Conservation (phyloP, 2,329 filamentous ascomycete genomes). For the Beauveria rudraprayagi region DNA sequence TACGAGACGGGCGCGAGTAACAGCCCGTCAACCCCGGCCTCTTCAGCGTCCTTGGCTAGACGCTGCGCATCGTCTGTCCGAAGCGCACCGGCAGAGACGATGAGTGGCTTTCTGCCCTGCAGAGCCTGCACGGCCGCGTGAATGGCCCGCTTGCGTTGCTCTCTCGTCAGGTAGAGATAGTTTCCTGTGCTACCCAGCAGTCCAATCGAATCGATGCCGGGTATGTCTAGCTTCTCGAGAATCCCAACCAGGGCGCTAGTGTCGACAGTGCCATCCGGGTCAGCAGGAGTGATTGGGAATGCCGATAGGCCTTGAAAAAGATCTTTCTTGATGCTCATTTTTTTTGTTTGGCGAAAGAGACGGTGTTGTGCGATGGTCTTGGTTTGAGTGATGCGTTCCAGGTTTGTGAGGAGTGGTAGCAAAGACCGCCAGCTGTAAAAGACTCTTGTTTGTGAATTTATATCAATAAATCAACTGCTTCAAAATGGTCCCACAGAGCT, state of each 20-base stretch:
- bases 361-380: background rate
- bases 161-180: background rate
- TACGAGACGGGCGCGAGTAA: background rate
- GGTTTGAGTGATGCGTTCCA: background rate
- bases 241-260: background rate
- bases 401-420: background rate
- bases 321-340: conserved; percentile 2
- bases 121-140: background rate
- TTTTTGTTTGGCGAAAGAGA: background rate
- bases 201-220: background rate
- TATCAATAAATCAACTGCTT: background rate
- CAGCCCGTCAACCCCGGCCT: background rate
- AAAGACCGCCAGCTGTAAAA: background rate
- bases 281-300: background rate
- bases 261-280: background rate
- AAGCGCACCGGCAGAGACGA: background rate
- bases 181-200: background rate
- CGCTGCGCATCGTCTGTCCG: background rate
- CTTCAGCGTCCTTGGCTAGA: background rate
- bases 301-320: background rate
- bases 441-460: background rate
- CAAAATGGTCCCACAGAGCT: background rate
- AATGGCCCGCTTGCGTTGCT: background rate
- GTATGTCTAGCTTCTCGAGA: background rate
- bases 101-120: background rate